phyloP scores from a whole-genome alignment of 768 basidiomycete genomes.

The Boletus rufocinnamomeus region DNA sequence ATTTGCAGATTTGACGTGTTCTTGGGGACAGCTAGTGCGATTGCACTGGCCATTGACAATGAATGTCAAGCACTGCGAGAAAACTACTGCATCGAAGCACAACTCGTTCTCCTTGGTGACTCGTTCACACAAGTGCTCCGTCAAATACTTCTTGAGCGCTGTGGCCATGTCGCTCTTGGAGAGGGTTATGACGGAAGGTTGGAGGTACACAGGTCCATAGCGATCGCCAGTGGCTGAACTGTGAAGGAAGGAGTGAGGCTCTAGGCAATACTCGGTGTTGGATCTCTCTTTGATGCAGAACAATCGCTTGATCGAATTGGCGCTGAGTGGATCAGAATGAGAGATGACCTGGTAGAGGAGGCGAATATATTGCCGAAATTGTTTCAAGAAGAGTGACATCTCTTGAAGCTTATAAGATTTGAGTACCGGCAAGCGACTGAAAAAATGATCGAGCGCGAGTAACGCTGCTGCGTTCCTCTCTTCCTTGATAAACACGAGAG shows the following conservation, averaged over 20 bases:
- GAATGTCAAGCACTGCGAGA: constrained; percentile 42
- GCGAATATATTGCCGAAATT: constrained; percentile 5
- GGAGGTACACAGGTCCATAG: neutral
- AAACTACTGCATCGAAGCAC: constrained; percentile 33
- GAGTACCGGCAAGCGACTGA: constrained; percentile 15
- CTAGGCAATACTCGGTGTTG: constrained; percentile 6
- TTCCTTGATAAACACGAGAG: constrained; percentile 26
- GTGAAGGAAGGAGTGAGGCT: constrained; percentile 11
- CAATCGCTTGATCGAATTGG: constrained; percentile 32
- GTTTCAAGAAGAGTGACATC: constrained; percentile 1
- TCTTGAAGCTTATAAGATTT: constrained; percentile 24
- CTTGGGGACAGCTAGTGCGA: constrained; percentile 33
- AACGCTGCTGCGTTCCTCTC: constrained; percentile 3
- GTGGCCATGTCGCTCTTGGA: constrained; percentile 24
- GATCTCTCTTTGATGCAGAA: constrained; percentile 14
- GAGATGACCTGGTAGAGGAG: constrained; percentile 5
- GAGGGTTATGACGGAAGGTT: constrained; percentile 15
- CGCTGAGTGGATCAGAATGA: constrained; percentile 1
- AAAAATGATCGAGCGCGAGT: constrained; percentile 11
- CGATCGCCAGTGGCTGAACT: neutral
- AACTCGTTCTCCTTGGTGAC: constrained; percentile 36
- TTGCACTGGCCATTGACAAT: constrained; percentile 30
- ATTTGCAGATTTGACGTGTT: constrained; percentile 35
- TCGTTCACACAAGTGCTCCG: constrained; percentile 26
- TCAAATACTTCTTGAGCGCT: constrained; percentile 27